Conservation (phyloP, 1,139 yeast genomes). For the Magnusiomyces tetraspermus region DNA sequence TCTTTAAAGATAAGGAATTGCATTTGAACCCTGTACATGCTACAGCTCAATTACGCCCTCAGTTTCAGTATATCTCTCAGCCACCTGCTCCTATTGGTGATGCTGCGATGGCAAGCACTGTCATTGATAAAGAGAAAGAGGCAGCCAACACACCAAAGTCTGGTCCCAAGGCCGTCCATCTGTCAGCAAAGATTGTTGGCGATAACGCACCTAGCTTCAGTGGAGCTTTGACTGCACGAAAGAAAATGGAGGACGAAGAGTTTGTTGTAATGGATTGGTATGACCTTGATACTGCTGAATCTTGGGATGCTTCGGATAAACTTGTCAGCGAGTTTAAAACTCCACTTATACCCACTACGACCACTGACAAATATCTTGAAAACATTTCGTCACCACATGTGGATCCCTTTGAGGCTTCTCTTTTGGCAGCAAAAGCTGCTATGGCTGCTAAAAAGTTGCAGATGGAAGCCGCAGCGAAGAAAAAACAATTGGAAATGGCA, state of each 20-base stretch:
- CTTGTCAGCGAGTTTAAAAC: slow-evolving; percentile 22
- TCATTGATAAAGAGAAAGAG: slow-evolving; percentile 15
- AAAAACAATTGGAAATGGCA: too few relatives aligned
- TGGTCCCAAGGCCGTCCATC: slow-evolving; percentile 56
- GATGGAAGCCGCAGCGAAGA: not conserved
- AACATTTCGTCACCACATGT: slow-evolving; percentile 16
- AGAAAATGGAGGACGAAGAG: slow-evolving; percentile 66
- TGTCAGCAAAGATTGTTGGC: slow-evolving; percentile 63
- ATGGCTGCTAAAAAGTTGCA: not conserved
- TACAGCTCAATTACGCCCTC: slow-evolving; percentile 72
- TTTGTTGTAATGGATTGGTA: slow-evolving; percentile 45
- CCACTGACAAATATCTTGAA: slow-evolving; percentile 24
- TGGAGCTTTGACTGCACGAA: slow-evolving; percentile 67
- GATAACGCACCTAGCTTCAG: slow-evolving; percentile 58
- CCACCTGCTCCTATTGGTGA: slow-evolving; percentile 14
- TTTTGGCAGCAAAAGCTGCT: not conserved
- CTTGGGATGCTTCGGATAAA: slow-evolving; percentile 30
- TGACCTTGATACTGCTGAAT: slow-evolving; percentile 34
- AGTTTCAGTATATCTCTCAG: slow-evolving; percentile 58
- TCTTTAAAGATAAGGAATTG: slow-evolving; percentile 41
- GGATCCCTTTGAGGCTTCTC: slow-evolving; percentile 8
- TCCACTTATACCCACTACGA: slow-evolving; percentile 20
- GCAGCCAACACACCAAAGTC: slow-evolving; percentile 38
- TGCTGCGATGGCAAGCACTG: slow-evolving; percentile 30
- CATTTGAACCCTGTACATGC: slow-evolving; percentile 59